Base-by-base conservation (phyloP, 1,139 yeast genomes). In the Kodamaea suecica region DNA sequence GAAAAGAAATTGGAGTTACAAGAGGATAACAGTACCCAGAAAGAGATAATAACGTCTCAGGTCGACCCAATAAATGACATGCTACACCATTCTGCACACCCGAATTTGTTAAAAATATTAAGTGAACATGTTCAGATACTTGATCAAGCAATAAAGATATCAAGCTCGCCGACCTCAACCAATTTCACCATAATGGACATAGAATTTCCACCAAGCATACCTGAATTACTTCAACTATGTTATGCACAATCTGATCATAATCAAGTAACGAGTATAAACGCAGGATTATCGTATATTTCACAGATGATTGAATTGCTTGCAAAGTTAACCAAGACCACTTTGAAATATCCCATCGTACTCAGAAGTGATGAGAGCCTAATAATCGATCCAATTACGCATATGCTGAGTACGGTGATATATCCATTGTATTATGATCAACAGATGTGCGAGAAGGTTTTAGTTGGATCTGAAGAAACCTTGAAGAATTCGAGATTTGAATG, bases 151-250 rank as follows among this genome's bases (percentile, higher is more conserved):
- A 47, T 64, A 19, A 49, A 53, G 10, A 65, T 69, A n/a, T 53
- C 49, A 10, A 57, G 56, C 34, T 39, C 48, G 4, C 46, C 49
- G 17, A 45, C 49, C 27, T 37, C 59, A 4, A 48, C 53, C 12
- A 49, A 49, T n/a, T 61, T 66, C 39, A 47, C 53, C 19, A 64
- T 70, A 2, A 34, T 57, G 43, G 71, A 66, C 0, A 43, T 66
- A 3, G 66, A 64, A 35, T 64, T 68, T 34, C 74, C 74, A 0
- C 40, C 57, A 5, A 53, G 54, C 31, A 54, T 59, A 16, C 53
- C 52, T 24, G 64, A 61, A 17, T 37, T 68, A 10, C 48, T 66
- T 15, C 47, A 54, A 5, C 45, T 50, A 3, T 60, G 71, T 38
- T 65, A 67, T 44, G 50, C 59, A 31, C 50, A 57, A 26, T 37